A percentile compares a stretch with the other conserved stretches of the same genome.
Conservation (phyloP, 768 basidiomycete species). For the Cyclocybe aegerita region DNA sequence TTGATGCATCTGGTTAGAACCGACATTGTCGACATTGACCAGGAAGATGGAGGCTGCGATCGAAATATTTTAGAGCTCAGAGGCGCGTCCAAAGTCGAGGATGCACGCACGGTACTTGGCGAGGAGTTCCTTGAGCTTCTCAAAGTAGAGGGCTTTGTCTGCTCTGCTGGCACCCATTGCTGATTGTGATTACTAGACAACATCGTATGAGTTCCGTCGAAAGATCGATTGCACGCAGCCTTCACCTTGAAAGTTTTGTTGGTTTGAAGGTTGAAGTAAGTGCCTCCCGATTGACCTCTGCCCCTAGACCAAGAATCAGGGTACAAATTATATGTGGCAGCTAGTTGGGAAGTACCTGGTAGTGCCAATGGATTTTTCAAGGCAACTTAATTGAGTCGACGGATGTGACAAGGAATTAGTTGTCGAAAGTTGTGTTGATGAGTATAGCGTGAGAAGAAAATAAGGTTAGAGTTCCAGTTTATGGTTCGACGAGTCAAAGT, state of each 20-base stretch:
- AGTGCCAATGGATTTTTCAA: conserved; percentile 97
- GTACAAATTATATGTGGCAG: background rate
- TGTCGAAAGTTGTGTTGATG: conserved; percentile 35
- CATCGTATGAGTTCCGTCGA: background rate
- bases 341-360: conserved; percentile 45
- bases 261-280: conserved; percentile 37
- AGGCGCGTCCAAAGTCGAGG: background rate
- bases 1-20: conserved; percentile 99
- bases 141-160: conserved; percentile 90
- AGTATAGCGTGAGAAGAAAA: conserved; percentile 26
- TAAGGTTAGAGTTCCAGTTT: conserved; percentile 40
- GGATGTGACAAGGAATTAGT: conserved; percentile 17
- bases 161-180: conserved; percentile 91
- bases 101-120: conserved; percentile 76
- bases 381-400: conserved; percentile 48
- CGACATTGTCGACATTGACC: conserved; percentile 99
- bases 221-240: too few relatives aligned
- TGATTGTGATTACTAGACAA: conserved; percentile 27
- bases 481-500: too few relatives aligned
- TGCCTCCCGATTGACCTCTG: conserved; percentile 96
- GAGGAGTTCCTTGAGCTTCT: conserved; percentile 91
- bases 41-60: conserved; percentile 92
- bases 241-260: conserved; percentile 8
- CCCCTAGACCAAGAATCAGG: conserved; percentile 15
- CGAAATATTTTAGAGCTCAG: conserved; percentile 1